These are phyloP conservation scores for Ceratobasidium sp. DNA, from an alignment of 1,284 basidiomycete species.

Conservation along the genomic window DNA sequence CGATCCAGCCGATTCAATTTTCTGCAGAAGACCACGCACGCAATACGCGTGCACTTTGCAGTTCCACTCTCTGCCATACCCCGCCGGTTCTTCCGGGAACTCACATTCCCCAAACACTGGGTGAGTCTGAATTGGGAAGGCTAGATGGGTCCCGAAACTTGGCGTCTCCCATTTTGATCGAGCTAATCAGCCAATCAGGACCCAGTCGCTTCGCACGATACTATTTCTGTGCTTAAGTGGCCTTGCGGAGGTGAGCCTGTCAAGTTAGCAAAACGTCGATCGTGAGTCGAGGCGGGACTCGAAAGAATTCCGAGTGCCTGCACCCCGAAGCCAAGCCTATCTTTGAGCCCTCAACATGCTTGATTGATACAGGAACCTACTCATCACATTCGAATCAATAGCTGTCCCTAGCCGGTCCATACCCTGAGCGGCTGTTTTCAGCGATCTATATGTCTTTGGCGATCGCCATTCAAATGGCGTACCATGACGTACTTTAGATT, in stretches of 20 bases:
- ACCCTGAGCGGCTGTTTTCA: neutral
- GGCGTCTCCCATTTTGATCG: slow-evolving; percentile 6
- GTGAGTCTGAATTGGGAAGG: slow-evolving; percentile 18
- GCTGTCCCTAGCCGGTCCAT: neutral
- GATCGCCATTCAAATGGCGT: neutral
- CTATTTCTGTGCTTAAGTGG: neutral
- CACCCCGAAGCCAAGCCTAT: neutral
- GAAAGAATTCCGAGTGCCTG: neutral
- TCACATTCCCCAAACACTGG: slow-evolving; percentile 16
- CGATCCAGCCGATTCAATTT: slow-evolving; percentile 10
- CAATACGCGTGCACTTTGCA: neutral
- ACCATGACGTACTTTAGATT: too few relatives aligned
- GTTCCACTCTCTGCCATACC: slow-evolving; percentile 31
- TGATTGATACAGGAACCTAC: neutral
- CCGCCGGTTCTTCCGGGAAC: slow-evolving; percentile 14
- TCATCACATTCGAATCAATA: neutral
- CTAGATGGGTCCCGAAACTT: slow-evolving; percentile 28
- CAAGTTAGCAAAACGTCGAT: neutral
- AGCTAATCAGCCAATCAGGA: slow-evolving; percentile 8
- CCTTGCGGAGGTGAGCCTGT: neutral
- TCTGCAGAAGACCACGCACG: slow-evolving; percentile 14
- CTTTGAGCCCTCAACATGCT: neutral
- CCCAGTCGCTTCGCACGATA: neutral
- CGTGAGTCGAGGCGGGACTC: neutral
- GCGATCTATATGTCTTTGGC: neutral